These are phyloP conservation scores for Eucalyptus sp. DNA, from an alignment of 345 rosid genomes.

Conservation along the genomic window DNA sequence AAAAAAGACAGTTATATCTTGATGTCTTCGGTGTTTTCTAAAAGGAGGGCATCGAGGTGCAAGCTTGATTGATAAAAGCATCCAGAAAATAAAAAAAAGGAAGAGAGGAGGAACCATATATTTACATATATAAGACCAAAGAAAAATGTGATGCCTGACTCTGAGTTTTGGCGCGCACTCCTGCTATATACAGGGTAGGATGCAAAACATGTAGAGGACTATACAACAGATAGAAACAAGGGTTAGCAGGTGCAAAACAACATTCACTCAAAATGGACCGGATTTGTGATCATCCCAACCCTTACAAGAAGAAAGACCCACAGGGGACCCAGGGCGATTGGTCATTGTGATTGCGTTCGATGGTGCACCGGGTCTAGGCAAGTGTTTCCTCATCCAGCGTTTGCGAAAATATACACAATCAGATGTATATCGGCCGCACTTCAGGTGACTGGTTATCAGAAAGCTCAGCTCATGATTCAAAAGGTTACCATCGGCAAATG, in stretches of 20 bases:
- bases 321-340: background rate
- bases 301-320: background rate
- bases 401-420: background rate
- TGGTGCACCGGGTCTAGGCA: background rate
- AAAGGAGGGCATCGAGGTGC: background rate
- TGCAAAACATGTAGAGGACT: background rate
- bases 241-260: background rate
- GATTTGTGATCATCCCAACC: background rate
- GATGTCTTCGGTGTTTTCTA: background rate
- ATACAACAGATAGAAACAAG: background rate
- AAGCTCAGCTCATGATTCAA: background rate
- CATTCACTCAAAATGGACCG: background rate
- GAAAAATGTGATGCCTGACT: background rate
- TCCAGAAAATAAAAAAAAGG: background rate
- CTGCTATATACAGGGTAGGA: background rate
- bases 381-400: background rate
- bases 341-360: background rate
- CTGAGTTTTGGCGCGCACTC: background rate
- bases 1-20: background rate
- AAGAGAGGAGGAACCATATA: background rate
- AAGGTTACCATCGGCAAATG: conserved; percentile 60
- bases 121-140: background rate
- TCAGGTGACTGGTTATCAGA: background rate
- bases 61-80: background rate
- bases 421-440: background rate